Evolutionary conservation across 2,329 filamentous ascomycete species (phyloP).

Genomic region (Parastagonospora nodorum): DNA sequence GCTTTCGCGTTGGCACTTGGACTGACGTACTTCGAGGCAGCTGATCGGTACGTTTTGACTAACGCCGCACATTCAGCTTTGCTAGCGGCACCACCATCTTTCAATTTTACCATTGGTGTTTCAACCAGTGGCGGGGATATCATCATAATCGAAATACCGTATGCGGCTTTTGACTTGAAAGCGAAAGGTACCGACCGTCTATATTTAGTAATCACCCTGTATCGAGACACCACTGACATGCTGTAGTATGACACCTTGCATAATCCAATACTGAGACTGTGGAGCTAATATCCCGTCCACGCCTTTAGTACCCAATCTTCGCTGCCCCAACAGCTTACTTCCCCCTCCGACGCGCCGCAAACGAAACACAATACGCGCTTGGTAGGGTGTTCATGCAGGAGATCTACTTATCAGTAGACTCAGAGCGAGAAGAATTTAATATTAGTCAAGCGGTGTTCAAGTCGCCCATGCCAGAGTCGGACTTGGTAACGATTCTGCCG

Average conservation of each 20-base stretch:
- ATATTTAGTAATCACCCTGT: no score
- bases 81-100: conserved; percentile 35
- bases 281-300: no score
- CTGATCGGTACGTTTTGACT: conserved; percentile 39
- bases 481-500: conserved; percentile 32
- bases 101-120: conserved; percentile 2
- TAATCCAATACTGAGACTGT: no score
- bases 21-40: conserved; percentile 31
- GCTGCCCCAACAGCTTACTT: conserved; percentile 63
- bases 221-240: no score
- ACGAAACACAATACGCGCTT: conserved; percentile 58
- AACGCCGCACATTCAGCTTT: conserved; percentile 28
- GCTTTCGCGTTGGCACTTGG: background rate
- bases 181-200: conserved; percentile 19
- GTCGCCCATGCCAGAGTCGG: conserved; percentile 11
- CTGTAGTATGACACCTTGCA: no score
- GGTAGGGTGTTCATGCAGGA: conserved; percentile 68
- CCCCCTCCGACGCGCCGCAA: conserved; percentile 61
- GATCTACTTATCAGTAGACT: conserved; percentile 55
- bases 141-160: conserved; percentile 50
- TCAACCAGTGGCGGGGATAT: conserved; percentile 23
- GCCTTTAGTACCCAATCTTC: conserved; percentile 46
- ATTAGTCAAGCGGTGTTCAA: conserved; percentile 44
- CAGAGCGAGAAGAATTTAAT: conserved; percentile 52
- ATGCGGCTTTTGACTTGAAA: conserved; percentile 51